Evolutionary conservation across 768 basidiomycete genomes (phyloP).

Genomic region (Mycena amicta): DNA sequence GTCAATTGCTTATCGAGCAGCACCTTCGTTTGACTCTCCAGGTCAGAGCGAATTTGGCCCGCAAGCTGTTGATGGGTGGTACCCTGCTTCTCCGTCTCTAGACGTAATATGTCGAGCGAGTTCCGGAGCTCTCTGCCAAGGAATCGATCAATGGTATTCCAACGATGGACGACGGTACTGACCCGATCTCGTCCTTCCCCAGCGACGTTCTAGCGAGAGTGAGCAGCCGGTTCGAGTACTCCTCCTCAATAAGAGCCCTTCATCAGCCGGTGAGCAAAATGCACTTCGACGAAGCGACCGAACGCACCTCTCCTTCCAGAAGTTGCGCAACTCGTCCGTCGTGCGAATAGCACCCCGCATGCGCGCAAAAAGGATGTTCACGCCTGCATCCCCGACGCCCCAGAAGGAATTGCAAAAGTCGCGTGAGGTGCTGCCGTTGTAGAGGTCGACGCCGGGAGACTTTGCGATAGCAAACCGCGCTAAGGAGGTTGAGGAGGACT

Average conservation of each 20-base stretch:
- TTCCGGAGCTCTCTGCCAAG: constrained; percentile 78
- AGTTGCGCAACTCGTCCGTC: constrained; percentile 82
- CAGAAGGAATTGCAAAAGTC: constrained; percentile 99
- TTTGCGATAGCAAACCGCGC: constrained; percentile 24
- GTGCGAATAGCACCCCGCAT: constrained; percentile 86
- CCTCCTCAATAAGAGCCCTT: constrained; percentile 91
- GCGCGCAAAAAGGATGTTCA: constrained; percentile 87
- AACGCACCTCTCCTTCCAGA: constrained; percentile 92
- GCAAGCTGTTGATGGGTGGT: constrained; percentile 73
- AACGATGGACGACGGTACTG: constrained; percentile 32
- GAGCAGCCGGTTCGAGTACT: constrained; percentile 84
- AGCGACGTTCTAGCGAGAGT: constrained; percentile 79
- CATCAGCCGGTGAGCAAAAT: constrained; percentile 11
- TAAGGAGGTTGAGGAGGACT: constrained; percentile 23
- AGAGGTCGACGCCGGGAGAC: constrained; percentile 25
- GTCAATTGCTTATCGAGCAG: constrained; percentile 68
- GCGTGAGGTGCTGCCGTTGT: constrained; percentile 40
- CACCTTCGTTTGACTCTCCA: constrained; percentile 67
- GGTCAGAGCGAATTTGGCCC: constrained; percentile 69
- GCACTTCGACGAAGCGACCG: background rate
- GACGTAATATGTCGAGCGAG: constrained; percentile 76
- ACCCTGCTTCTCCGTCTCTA: constrained; percentile 88
- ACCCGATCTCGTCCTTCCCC: constrained; percentile 95
- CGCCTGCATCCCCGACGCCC: constrained; percentile 85
- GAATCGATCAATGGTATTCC: constrained; percentile 2